Evolutionary conservation across 148 eudicot genomes (phyloP).

Genomic region (Rhododendron vialii): DNA sequence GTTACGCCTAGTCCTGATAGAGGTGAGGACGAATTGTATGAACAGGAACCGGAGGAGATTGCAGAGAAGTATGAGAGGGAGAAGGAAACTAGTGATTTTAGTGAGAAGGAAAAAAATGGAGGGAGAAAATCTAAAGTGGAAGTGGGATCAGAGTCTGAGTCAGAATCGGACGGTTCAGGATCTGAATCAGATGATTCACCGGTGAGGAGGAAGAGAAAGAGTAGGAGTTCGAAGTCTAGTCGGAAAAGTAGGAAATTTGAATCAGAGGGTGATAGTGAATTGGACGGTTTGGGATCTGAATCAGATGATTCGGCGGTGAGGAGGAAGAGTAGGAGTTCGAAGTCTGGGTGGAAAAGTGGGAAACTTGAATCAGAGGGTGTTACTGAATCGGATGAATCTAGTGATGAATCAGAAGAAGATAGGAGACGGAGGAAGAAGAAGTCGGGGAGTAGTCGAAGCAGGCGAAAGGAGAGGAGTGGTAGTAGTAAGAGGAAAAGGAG

Average conservation of each 20-base stretch:
- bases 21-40: slow-evolving; percentile 34
- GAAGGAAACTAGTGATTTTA: slow-evolving; percentile 13
- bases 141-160: slow-evolving; percentile 14
- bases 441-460: slow-evolving; percentile 25
- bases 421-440: slow-evolving; percentile 35
- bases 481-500: slow-evolving; percentile 32
- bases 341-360: slow-evolving; percentile 38
- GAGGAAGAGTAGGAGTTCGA: slow-evolving; percentile 32
- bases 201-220: slow-evolving; percentile 33
- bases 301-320: slow-evolving; percentile 31
- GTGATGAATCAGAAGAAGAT: slow-evolving; percentile 42
- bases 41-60: slow-evolving; percentile 22
- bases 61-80: slow-evolving; percentile 23
- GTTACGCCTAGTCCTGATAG: slow-evolving; percentile 86
- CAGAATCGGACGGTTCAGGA: slow-evolving; percentile 25
- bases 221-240: slow-evolving; percentile 34
- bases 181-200: slow-evolving; percentile 35
- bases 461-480: slow-evolving; percentile 24
- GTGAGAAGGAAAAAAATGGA: slow-evolving; percentile 3
- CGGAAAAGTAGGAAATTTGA: slow-evolving; percentile 30
- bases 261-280: slow-evolving; percentile 25
- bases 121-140: slow-evolving; percentile 2
- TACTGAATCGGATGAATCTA: slow-evolving; percentile 35
- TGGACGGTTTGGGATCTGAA: slow-evolving; percentile 25
- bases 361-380: slow-evolving; percentile 23